phyloP scores from a whole-genome alignment of 441 rosid species.

The Gossypium schwendimanii region DNA sequence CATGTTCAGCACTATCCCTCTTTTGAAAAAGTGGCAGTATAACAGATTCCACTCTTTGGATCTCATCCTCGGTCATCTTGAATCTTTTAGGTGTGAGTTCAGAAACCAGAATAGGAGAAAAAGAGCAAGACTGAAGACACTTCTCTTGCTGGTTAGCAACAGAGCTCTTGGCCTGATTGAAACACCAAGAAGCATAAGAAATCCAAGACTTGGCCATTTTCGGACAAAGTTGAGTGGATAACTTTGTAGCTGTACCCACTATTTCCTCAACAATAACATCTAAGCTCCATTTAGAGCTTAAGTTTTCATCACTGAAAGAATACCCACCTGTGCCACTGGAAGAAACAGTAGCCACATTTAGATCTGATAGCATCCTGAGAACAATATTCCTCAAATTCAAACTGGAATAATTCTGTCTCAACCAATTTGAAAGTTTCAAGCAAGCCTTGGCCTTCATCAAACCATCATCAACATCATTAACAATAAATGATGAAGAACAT shows the following conservation, averaged over 20 bases:
- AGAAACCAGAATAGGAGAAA: slow-evolving; percentile 55
- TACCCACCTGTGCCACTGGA: slow-evolving; percentile 25
- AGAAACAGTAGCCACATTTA: slow-evolving; percentile 33
- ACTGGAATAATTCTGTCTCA: slow-evolving; percentile 50
- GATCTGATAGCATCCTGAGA: slow-evolving; percentile 50
- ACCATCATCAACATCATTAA: slow-evolving; percentile 48
- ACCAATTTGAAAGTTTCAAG: slow-evolving; percentile 83
- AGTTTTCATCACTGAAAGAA: slow-evolving; percentile 30
- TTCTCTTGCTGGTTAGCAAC: slow-evolving; percentile 36
- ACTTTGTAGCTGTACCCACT: slow-evolving; percentile 69
- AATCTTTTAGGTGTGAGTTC: slow-evolving; percentile 66
- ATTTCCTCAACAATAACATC: slow-evolving; percentile 58
- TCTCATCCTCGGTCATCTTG: slow-evolving; percentile 69
- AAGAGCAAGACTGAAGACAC: slow-evolving; percentile 42
- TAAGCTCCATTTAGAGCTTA: slow-evolving; percentile 31
- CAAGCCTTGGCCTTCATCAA: slow-evolving; percentile 90
- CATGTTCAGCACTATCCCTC: slow-evolving; percentile 16
- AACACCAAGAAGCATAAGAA: slow-evolving; percentile 97
- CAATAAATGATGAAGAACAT: slow-evolving; percentile 42
- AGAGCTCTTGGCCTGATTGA: slow-evolving; percentile 65
- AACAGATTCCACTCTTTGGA: slow-evolving; percentile 40
- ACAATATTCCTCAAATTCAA: slow-evolving; percentile 42
- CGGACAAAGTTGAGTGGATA: slow-evolving; percentile 85
- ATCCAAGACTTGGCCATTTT: slow-evolving; percentile 96
- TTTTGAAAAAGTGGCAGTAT: slow-evolving; percentile 42